Evolutionary conservation across 78 protist genomes (phyloP), one percentile per base, ranked within the genome.

Genomic region (Speleostelium caveatum): DNA sequence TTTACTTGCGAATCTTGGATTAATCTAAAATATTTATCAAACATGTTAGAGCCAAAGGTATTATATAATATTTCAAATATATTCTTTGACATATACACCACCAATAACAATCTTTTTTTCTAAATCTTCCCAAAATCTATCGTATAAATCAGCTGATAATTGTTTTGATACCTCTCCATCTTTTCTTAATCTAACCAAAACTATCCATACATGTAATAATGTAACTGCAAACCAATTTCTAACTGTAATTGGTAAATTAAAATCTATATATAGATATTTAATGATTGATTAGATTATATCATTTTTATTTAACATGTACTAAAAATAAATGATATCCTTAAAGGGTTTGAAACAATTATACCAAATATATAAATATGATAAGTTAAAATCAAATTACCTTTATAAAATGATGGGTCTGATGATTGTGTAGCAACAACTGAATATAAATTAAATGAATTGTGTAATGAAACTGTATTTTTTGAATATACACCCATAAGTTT

Each of bases 81-180:
- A 38, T 66, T 3, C 2, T 3, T 73, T 22, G n/a, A 60, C 62
- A 83, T 79, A 28, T 69, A 83, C 91, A 83, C 91, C 91, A 39
- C 78, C 91, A 39, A 62, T 41, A 14, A 45, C 80, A 24, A 83
- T 83, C 69, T 51, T 83, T 19, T 21, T 67, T 58, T 69, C 91
- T 36, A 83, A 60, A 69, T 83, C 91, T n/a, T 83, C 91, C 91
- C 91, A 83, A 69, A 69, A 83, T 39, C 91, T 60, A 32, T 83
- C 91, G 42, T 83, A 83, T n/a, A 83, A n/a, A 69, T 83, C 91
- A 19, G 75, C 42, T 38, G 68, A 38, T 28, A 83, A 16, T 38
- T 67, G 75, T 42, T 67, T 71, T 60, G 74, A 36, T 24, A 19
- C 19, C 8, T 65, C 61, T 24, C n/a, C 38, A 67, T 79, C 89